phyloP scores from a whole-genome alignment of 192 early-diverging fungal species.

The Nowakowskiella sp. region DNA sequence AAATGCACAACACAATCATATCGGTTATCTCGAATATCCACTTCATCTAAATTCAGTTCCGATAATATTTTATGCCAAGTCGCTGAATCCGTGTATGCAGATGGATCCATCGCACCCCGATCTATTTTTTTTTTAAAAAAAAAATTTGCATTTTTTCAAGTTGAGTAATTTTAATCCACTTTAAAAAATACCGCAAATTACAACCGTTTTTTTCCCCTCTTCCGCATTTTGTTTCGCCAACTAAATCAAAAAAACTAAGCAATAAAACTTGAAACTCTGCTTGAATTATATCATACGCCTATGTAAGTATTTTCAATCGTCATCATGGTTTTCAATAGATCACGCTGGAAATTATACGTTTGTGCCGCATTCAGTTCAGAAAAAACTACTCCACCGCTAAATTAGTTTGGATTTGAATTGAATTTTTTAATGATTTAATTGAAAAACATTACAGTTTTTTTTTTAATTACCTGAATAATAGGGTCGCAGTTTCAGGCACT shows the following conservation, averaged over 20 bases:
- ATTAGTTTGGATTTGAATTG: too few relatives aligned
- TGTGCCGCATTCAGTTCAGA: conserved; percentile 10
- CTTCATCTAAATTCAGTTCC: conserved; percentile 31
- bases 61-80: conserved; percentile 27
- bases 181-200: conserved; percentile 26
- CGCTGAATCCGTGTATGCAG: conserved; percentile 27
- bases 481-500: conserved; percentile 37
- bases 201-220: conserved; percentile 31
- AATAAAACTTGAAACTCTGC: conserved; percentile 2
- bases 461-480: conserved; percentile 16
- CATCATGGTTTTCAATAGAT: conserved; percentile 30
- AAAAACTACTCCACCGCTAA: conserved; percentile 23
- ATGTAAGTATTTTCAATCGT: conserved; percentile 34
- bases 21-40: conserved; percentile 29
- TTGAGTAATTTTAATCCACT: not conserved
- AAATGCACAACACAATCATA: conserved; percentile 38
- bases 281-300: conserved; percentile 10
- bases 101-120: conserved; percentile 36
- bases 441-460: too few relatives aligned
- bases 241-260: conserved; percentile 1
- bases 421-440: too few relatives aligned
- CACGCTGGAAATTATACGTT: conserved; percentile 32
- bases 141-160: not conserved
- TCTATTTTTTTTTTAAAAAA: conserved; percentile 5
- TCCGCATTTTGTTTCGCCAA: conserved; percentile 27